Conservation (phyloP, 257 asterid genomes). For the Capsicum chinense region DNA sequence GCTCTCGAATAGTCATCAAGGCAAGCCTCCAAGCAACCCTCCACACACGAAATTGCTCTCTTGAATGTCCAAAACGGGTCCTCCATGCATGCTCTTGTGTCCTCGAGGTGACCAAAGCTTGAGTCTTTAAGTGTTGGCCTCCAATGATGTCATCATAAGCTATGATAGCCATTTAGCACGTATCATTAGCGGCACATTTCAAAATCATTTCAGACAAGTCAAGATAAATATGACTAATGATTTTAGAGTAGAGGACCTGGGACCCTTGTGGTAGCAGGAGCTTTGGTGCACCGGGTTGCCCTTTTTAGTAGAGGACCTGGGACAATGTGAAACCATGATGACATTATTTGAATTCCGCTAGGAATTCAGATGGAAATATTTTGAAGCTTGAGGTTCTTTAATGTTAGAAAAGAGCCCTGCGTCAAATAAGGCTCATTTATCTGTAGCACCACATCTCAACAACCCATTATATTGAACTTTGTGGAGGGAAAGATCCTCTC, state of each 20-base stretch:
- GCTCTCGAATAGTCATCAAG: too few relatives aligned
- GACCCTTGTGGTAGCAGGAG: too few relatives aligned
- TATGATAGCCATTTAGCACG: too few relatives aligned
- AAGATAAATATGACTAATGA: background rate
- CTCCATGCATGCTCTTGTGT: too few relatives aligned
- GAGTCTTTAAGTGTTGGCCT: too few relatives aligned
- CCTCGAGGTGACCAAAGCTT: too few relatives aligned
- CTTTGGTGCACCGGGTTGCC: too few relatives aligned
- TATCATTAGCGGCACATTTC: background rate
- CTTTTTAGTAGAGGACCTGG: background rate
- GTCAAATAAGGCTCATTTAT: background rate
- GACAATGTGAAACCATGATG: background rate
- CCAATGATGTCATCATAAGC: too few relatives aligned
- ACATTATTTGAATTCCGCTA: constrained; percentile 12
- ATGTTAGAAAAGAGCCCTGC: background rate
- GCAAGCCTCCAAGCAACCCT: too few relatives aligned
- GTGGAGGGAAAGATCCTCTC: background rate
- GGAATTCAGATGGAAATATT: background rate
- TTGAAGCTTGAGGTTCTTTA: background rate
- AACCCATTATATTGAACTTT: background rate
- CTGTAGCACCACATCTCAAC: constrained; percentile 7
- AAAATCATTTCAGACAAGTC: constrained; percentile 7
- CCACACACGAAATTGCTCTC: too few relatives aligned
- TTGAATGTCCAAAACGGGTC: too few relatives aligned
- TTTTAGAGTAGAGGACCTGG: background rate